Evolutionary conservation across 2,329 filamentous ascomycete species (phyloP).

Genomic region (Endoconidiophora laricicola): DNA sequence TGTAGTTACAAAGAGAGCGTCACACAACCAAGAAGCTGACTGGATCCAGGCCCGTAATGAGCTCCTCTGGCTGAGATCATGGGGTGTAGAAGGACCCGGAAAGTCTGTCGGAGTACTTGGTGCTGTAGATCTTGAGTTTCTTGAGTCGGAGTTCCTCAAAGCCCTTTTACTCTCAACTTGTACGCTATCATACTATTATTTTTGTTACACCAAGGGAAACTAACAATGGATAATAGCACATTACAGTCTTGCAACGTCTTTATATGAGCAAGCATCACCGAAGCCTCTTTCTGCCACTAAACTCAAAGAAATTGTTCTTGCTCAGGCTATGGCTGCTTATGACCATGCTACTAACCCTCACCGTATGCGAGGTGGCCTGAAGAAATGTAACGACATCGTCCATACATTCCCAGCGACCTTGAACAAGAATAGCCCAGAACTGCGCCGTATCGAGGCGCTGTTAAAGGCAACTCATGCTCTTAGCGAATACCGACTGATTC

Average conservation of each 20-base stretch:
- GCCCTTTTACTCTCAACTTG: slow-evolving; percentile 44
- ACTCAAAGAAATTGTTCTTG: slow-evolving; percentile 44
- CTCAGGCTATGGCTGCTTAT: slow-evolving; percentile 51
- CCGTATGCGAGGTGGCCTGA: slow-evolving; percentile 56
- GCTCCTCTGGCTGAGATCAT: slow-evolving; percentile 57
- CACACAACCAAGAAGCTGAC: slow-evolving; percentile 44
- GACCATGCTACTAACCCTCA: slow-evolving; percentile 75
- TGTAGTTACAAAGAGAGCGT: slow-evolving; percentile 29
- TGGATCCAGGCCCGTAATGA: slow-evolving; percentile 47
- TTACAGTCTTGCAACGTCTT: slow-evolving; percentile 43
- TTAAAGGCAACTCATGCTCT: slow-evolving; percentile 58
- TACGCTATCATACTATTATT: slow-evolving; percentile 9
- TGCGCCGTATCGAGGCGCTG: slow-evolving; percentile 43
- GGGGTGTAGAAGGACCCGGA: slow-evolving; percentile 35
- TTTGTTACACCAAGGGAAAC: neutral
- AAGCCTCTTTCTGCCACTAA: slow-evolving; percentile 31
- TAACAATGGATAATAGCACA: slow-evolving; percentile 23
- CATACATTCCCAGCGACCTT: slow-evolving; percentile 46
- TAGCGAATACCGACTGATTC: slow-evolving; percentile 58
- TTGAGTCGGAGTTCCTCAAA: slow-evolving; percentile 59
- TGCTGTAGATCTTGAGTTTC: slow-evolving; percentile 38
- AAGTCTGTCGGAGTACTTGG: slow-evolving; percentile 46
- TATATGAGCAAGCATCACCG: slow-evolving; percentile 39
- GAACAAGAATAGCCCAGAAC: slow-evolving; percentile 30
- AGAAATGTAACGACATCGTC: slow-evolving; percentile 59